Base-by-base conservation (phyloP, 306 rosid genomes). In the Vicia faba region DNA sequence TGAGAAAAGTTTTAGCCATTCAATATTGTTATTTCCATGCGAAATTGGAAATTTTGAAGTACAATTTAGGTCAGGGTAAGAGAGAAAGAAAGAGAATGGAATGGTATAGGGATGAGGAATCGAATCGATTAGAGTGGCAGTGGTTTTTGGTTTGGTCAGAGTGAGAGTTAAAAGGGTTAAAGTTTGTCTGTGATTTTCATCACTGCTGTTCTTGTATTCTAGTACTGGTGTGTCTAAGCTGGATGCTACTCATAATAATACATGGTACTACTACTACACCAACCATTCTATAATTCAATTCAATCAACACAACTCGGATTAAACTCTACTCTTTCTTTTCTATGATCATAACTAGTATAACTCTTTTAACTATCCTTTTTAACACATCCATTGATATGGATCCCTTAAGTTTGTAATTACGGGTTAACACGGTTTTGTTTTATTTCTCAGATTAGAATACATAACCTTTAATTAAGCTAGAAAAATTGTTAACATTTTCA, bases 141-240 rank as follows among this genome's bases (percentile, higher is more conserved):
- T 80, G 85, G 85, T 77, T 85, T 78, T 43, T 82, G 83, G 83
- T 82, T 83, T 79, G 83, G 83, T 82, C 81, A 77, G 87, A 82
- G 69, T 45, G 55, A 49, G 51, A n/a, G 25, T 49, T 8, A 49
- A 45, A 61, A 80, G 77, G 71, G 46, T 83, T 81, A 79, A 86
- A 79, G 82, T 78, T 82, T 82, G 74, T 70, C 76, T 77, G 74
- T 78, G 80, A 70, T 69, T 76, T 72, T 18, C 87, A 84, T 72
- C 77, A 69, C 86, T 86, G 56, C 74, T 71, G 39, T 69, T 75
- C 70, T 71, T 75, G 70, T 85, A 69, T 76, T 33, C 4, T 56
- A 29, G 5, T 56, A 29, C 63, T n/a, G 13, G 4, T 48, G 5
- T 48, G 26, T 28, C 11, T 28, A 51, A 20, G 58, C 58, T 51